phyloP scores from a whole-genome alignment of 2,329 filamentous ascomycete species.

The Penicillium hordei region DNA sequence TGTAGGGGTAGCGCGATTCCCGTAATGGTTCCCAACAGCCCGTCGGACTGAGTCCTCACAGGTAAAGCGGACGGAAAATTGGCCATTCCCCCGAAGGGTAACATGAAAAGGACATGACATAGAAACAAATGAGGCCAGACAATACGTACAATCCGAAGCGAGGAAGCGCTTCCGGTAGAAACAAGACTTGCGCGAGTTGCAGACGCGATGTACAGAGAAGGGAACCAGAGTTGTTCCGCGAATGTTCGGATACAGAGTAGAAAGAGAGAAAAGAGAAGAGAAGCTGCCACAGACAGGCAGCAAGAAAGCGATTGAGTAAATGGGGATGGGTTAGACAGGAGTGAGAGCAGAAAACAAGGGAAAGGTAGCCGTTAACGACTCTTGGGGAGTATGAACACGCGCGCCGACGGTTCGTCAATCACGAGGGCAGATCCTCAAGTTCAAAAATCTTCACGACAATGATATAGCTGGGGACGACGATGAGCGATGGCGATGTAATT shows the following conservation, averaged over 20 bases:
- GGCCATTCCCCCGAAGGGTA: slow-evolving; percentile 14
- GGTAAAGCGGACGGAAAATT: slow-evolving; percentile 5
- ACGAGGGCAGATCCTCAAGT: neutral
- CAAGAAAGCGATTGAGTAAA: neutral
- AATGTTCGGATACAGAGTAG: neutral
- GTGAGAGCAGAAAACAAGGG: neutral
- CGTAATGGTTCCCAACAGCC: neutral
- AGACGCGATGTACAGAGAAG: slow-evolving; percentile 20
- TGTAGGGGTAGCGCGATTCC: slow-evolving; percentile 1
- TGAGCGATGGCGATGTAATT: neutral
- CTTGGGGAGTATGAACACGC: neutral
- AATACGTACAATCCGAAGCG: slow-evolving; percentile 45
- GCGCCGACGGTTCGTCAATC: neutral
- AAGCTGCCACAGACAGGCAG: slow-evolving; percentile 3
- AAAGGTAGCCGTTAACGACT: neutral
- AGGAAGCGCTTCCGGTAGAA: slow-evolving; percentile 16
- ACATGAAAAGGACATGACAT: slow-evolving; percentile 9
- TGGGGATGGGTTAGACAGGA: neutral
- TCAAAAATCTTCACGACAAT: neutral
- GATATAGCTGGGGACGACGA: neutral
- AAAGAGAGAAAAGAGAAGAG: neutral
- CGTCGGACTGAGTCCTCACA: neutral
- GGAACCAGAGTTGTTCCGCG: neutral
- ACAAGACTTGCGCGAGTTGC: slow-evolving; percentile 13
- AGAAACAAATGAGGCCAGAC: slow-evolving; percentile 20